phyloP scores from a whole-genome alignment of 2,329 filamentous ascomycete species.

The Colletotrichum ledebouriae region DNA sequence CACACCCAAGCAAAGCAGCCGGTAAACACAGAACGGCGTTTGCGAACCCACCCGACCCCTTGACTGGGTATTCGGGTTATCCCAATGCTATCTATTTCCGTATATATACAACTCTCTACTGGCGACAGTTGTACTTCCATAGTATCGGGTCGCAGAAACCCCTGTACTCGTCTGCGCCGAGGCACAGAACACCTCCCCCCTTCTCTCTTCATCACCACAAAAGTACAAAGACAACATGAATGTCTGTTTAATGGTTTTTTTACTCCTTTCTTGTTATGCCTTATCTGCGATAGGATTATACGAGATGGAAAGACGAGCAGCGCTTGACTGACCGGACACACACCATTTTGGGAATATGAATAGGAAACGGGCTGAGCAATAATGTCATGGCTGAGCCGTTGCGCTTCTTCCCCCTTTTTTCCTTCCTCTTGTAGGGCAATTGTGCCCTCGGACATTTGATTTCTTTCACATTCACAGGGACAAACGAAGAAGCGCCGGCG shows the following conservation, averaged over 20 bases:
- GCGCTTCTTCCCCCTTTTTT: slow-evolving; percentile 16
- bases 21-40: slow-evolving; percentile 35
- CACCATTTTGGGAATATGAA: background rate
- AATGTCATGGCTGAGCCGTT: slow-evolving; percentile 40
- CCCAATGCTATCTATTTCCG: slow-evolving; percentile 21
- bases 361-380: slow-evolving; percentile 3
- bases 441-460: background rate
- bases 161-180: slow-evolving; percentile 27
- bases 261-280: slow-evolving; percentile 7
- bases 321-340: slow-evolving; percentile 26
- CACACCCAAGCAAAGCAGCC: slow-evolving; percentile 25
- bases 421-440: background rate
- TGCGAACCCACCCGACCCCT: slow-evolving; percentile 16
- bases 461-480: background rate
- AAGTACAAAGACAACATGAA: slow-evolving; percentile 13
- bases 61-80: slow-evolving; percentile 10
- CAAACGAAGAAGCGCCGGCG: slow-evolving; percentile 23
- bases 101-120: slow-evolving; percentile 21
- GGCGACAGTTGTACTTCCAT: slow-evolving; percentile 23
- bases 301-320: slow-evolving; percentile 15
- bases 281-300: slow-evolving; percentile 28
- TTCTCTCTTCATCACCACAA: background rate
- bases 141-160: slow-evolving; percentile 18
- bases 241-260: slow-evolving; percentile 33
- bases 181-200: background rate